Evolutionary conservation across 139 green algal species (phyloP).

Genomic region (Picochlorum sp.): DNA sequence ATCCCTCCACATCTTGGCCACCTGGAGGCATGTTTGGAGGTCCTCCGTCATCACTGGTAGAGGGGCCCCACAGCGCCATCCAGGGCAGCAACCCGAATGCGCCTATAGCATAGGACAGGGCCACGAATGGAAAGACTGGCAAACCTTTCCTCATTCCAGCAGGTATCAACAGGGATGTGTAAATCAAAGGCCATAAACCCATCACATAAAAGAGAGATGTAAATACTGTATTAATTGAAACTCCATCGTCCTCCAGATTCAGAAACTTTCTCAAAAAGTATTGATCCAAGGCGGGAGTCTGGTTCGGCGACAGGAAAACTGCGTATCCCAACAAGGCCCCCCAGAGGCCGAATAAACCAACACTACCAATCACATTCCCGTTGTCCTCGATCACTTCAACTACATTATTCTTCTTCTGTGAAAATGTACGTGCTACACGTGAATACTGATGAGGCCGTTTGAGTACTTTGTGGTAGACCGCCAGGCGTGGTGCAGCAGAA

Average conservation of each 20-base stretch:
- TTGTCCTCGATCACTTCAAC: not conserved
- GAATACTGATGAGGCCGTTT: no score
- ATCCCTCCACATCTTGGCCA: slow-evolving; percentile 45
- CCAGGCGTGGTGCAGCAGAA: no score
- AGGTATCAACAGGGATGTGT: slow-evolving; percentile 68
- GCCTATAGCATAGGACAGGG: slow-evolving; percentile 53
- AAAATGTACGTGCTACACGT: not conserved
- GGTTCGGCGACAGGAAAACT: slow-evolving; percentile 62
- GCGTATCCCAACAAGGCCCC: slow-evolving; percentile 38
- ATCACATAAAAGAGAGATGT: slow-evolving; percentile 65
- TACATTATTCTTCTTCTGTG: slow-evolving; percentile 1
- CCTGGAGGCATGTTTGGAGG: slow-evolving; percentile 12
- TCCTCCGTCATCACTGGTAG: not conserved
- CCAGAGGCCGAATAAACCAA: slow-evolving; percentile 28
- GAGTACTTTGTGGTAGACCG: no score
- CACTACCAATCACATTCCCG: slow-evolving; percentile 12
- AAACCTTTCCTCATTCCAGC: slow-evolving; percentile 63
- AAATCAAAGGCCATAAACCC: slow-evolving; percentile 73
- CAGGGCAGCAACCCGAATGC: slow-evolving; percentile 77
- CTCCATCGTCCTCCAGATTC: slow-evolving; percentile 10
- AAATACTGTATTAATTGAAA: slow-evolving; percentile 45
- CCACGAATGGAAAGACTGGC: slow-evolving; percentile 77
- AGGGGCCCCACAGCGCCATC: slow-evolving; percentile 54
- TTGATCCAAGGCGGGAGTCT: slow-evolving; percentile 60
- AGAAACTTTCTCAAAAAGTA: slow-evolving; percentile 63